Base-by-base conservation (phyloP, 805 yeast genomes). In the Candida qinlingensis region DNA sequence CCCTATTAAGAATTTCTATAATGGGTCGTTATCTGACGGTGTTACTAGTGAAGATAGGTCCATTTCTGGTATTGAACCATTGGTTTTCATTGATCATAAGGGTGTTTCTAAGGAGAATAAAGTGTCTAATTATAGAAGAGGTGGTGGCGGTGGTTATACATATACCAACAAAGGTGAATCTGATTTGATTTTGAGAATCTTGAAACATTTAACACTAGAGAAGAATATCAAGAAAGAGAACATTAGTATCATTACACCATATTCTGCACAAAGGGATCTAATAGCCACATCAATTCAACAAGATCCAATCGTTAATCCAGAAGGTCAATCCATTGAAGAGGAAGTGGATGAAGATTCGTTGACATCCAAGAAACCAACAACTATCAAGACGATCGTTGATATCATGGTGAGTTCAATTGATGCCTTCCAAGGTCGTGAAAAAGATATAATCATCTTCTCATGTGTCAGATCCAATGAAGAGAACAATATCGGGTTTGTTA, bases 341-440 rank as follows among this genome's bases (percentile, higher is more conserved):
- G 81, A 78, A 46, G 70, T 75, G 28, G 90, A 84, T 58, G 77
- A 81, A 46, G 87, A 82, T 44, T 51, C 58, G 0, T 41, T 52
- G 10, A 47, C 52, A 1, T 40, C 41, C 25, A 49, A 40, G 34
- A 54, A 49, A 40, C 55, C 57, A 38, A 49, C 59, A 0, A 54
- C 55, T 1, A 51, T 55, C 27, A 66, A 67, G 46, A 66, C 68
- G 13, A 60, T 76, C 36, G 69, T 73, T 49, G 76, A 73, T 7
- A 61, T 76, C 10, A 68, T 75, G 66, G 67, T 79, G 56, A 72
- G 77, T n/a, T 65, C 87, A 1, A 83, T 87, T 12, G 96, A 87
- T 64, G 92, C 96, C 1, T 87, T 87, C 68, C 96, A 87, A 65
- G 96, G 96, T 26, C 73, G 94, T 55, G 96, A 87, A 57, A 87